phyloP scores from a whole-genome alignment of 176 grass and related monocot genomes.

The Aegilops bicornis region DNA sequence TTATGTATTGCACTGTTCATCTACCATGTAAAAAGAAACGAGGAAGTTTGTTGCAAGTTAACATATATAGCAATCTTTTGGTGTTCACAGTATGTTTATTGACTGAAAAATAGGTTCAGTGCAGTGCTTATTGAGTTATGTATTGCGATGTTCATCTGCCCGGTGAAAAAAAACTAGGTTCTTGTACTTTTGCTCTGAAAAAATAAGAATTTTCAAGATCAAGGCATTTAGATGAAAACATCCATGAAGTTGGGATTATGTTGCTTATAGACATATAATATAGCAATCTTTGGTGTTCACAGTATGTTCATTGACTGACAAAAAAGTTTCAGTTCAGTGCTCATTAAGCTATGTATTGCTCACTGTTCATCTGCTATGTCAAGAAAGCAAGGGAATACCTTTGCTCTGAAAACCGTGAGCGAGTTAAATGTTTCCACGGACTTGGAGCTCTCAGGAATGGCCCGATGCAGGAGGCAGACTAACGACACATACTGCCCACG shows the following conservation, averaged over 20 bases:
- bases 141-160: not conserved
- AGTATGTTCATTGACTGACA: not conserved
- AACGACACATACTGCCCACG: no score
- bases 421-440: no score
- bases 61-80: not conserved
- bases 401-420: no score
- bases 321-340: no score
- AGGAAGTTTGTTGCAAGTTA: not conserved
- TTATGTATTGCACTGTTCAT: no score
- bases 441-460: no score
- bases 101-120: not conserved
- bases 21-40: not conserved
- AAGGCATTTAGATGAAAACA: not conserved
- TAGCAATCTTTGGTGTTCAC: not conserved
- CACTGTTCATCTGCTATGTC: no score
- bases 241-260: not conserved
- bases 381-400: no score
- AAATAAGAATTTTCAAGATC: constrained; percentile 28
- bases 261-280: no score
- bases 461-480: no score
- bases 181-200: constrained; percentile 67
- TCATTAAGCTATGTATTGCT: no score
- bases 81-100: not conserved
- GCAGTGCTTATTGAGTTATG: not conserved
- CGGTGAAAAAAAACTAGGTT: not conserved